Percentiles rank a stretch among this genome's conserved stretches.
Conservation (phyloP, 2,329 filamentous ascomycete genomes). For the Fusarium subglutinans region DNA sequence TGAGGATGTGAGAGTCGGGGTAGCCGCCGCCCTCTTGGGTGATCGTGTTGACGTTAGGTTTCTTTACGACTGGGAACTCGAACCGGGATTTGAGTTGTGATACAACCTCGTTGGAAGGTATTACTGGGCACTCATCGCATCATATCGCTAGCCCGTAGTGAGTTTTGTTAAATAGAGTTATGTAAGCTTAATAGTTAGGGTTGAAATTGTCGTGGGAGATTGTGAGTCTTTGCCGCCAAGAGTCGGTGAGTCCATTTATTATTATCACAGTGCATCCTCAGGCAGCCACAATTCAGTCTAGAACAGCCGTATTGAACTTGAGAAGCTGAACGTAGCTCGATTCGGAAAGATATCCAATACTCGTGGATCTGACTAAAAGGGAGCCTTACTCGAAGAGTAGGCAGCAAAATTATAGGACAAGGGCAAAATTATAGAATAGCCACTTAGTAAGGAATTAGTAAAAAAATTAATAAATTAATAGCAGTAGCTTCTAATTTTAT, state of each 20-base stretch:
- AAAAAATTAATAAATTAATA: too few relatives aligned
- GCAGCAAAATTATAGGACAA: too few relatives aligned
- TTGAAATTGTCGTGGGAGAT: not conserved
- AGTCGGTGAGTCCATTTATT: accelerated
- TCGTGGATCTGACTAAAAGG: too few relatives aligned
- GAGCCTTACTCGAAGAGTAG: too few relatives aligned
- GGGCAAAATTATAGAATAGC: too few relatives aligned
- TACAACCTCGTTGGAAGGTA: accelerated
- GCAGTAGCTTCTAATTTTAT: too few relatives aligned
- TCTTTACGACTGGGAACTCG: constrained; percentile 5
- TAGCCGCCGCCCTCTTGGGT: accelerated
- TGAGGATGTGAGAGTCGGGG: not conserved
- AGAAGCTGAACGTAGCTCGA: not conserved
- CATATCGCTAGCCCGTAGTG: accelerated
- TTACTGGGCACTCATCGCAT: accelerated
- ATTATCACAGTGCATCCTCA: not conserved
- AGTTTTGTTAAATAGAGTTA: accelerated
- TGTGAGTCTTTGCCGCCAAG: not conserved
- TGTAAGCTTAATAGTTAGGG: accelerated
- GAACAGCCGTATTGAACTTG: accelerated
- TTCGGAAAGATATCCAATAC: not conserved
- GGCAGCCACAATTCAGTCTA: not conserved
- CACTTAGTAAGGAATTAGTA: too few relatives aligned
- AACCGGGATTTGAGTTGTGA: not conserved
- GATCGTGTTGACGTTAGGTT: not conserved